Percentiles rank a stretch among this genome's conserved stretches.
phyloP scores from a whole-genome alignment of 192 early-diverging fungal genomes.

The Tieghemiomyces parasiticus region DNA sequence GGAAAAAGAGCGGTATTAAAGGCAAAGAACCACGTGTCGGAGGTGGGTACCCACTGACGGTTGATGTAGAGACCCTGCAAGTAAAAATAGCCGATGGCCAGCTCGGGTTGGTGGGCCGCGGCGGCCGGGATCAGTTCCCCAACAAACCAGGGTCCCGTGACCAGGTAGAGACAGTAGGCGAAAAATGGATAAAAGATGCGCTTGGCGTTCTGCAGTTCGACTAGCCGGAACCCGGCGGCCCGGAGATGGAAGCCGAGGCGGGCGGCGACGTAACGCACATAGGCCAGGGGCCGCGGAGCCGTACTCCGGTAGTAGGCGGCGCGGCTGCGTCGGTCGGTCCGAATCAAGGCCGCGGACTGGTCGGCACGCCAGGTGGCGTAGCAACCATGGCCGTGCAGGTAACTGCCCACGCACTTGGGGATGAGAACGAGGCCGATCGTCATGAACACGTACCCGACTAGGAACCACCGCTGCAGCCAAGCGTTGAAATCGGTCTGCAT shows the following conservation, averaged over 20 bases:
- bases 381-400: conserved; percentile 11
- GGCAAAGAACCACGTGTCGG: conserved; percentile 29
- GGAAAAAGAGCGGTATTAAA: conserved; percentile 19
- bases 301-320: conserved; percentile 12
- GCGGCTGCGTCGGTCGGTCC: conserved; percentile 7
- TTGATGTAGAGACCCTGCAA: conserved; percentile 34
- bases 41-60: conserved; percentile 23
- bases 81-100: conserved; percentile 33
- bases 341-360: not conserved
- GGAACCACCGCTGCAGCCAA: conserved; percentile 27
- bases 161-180: conserved; percentile 24
- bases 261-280: not conserved
- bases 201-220: conserved; percentile 20
- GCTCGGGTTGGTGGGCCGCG: conserved; percentile 10
- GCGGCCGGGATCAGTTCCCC: conserved; percentile 52
- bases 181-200: conserved; percentile 41
- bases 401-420: conserved; percentile 10
- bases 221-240: conserved; percentile 13
- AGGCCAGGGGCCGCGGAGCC: conserved; percentile 12
- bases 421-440: conserved; percentile 19
- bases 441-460: conserved; percentile 25
- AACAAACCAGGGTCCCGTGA: conserved; percentile 48
- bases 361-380: conserved; percentile 9
- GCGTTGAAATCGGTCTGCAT: conserved; percentile 41
- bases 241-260: not conserved